phyloP scores from a whole-genome alignment of 2,329 filamentous ascomycete genomes.

The Microthyrium microscopicum region DNA sequence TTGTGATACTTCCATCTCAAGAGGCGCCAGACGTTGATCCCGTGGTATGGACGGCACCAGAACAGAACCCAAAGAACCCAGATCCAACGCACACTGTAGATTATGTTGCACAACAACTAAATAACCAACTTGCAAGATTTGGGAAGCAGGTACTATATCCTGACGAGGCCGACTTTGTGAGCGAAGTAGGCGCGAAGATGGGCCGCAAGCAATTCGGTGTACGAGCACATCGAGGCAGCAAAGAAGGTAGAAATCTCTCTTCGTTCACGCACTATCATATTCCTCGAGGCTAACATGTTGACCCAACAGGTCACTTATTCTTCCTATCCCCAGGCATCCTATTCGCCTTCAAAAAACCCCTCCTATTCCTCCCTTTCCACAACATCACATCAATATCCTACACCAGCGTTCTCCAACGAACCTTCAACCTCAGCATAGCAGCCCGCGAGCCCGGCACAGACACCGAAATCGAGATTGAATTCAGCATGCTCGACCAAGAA shows the following conservation, averaged over 20 bases:
- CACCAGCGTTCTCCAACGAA: slow-evolving; percentile 46
- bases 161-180: slow-evolving; percentile 39
- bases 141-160: slow-evolving; percentile 36
- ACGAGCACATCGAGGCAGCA: slow-evolving; percentile 46
- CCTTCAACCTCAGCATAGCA: slow-evolving; percentile 46
- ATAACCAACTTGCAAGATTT: slow-evolving; percentile 28
- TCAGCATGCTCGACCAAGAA: slow-evolving; percentile 48
- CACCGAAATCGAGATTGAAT: slow-evolving; percentile 40
- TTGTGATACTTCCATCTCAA: slow-evolving; percentile 40
- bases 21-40: slow-evolving; percentile 31
- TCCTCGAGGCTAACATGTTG: background rate
- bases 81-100: slow-evolving; percentile 6
- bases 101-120: slow-evolving; percentile 22
- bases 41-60: slow-evolving; percentile 43
- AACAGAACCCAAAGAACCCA: slow-evolving; percentile 28
- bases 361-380: slow-evolving; percentile 44
- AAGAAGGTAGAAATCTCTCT: slow-evolving; percentile 35
- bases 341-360: slow-evolving; percentile 49
- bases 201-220: slow-evolving; percentile 47
- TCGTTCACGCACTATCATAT: background rate
- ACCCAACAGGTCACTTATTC: slow-evolving; percentile 40
- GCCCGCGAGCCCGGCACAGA: slow-evolving; percentile 12
- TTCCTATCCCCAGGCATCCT: slow-evolving; percentile 44
- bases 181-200: slow-evolving; percentile 43
- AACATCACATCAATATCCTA: slow-evolving; percentile 43